Evolutionary conservation across 2,329 filamentous ascomycete genomes (phyloP).

Genomic region (Cytospora leucostoma): DNA sequence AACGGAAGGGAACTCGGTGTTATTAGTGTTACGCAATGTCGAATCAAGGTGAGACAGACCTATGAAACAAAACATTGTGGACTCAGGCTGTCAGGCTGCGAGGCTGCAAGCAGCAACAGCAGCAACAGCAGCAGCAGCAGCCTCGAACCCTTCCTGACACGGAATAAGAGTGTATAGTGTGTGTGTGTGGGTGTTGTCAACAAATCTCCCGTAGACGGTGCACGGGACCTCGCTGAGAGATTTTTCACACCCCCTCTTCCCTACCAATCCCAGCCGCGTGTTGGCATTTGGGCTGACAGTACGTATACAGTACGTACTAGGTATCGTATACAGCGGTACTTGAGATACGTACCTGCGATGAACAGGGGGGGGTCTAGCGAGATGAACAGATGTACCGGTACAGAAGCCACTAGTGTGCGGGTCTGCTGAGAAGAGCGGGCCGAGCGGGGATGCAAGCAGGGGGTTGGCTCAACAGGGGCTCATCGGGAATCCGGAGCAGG

Average conservation of each 20-base stretch:
- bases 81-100: not conserved
- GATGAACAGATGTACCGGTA: conserved; percentile 4
- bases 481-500: conserved; percentile 11
- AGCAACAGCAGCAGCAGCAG: no score
- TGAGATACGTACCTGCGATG: not conserved
- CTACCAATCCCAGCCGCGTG: not conserved
- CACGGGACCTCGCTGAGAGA: conserved; percentile 11
- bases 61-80: not conserved
- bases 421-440: conserved; percentile 5
- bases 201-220: conserved; percentile 9
- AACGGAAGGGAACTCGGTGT: not conserved
- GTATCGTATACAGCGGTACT: not conserved
- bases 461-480: conserved; percentile 1
- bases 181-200: not conserved
- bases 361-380: conserved; percentile 1
- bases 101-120: not conserved
- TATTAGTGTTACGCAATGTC: not conserved
- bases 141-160: not conserved
- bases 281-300: not conserved
- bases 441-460: not conserved
- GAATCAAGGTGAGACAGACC: conserved; percentile 17
- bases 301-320: not conserved
- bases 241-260: not conserved
- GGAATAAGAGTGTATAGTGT: not conserved
- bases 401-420: not conserved